Evolutionary conservation across 352 stramenopile species (phyloP).

Genomic region (Phytopythium ostracodes): DNA sequence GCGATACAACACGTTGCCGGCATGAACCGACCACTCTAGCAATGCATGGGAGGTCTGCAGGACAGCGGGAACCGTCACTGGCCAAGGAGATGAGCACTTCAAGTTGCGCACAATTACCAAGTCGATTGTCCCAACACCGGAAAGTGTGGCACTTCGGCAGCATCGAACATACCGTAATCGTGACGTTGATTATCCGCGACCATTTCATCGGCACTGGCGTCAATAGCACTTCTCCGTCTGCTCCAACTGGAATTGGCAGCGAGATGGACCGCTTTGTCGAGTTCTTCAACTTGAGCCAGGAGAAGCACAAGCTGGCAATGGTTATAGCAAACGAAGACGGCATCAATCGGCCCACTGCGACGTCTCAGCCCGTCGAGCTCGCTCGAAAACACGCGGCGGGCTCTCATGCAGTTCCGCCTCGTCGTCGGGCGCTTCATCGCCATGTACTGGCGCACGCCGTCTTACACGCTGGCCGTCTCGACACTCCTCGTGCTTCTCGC

Average conservation of each 20-base stretch:
- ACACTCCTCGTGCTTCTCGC: constrained; percentile 47
- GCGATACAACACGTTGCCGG: too few relatives aligned
- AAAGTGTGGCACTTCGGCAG: too few relatives aligned
- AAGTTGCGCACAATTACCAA: too few relatives aligned
- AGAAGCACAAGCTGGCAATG: constrained; percentile 19
- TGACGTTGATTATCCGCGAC: too few relatives aligned
- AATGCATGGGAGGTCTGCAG: neutral
- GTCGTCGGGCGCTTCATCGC: constrained; percentile 14
- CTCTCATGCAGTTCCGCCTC: constrained; percentile 13
- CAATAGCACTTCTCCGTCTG: too few relatives aligned
- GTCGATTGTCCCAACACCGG: too few relatives aligned
- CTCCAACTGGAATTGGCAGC: too few relatives aligned
- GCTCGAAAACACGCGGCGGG: constrained; percentile 15
- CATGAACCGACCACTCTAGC: too few relatives aligned
- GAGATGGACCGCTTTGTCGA: constrained; percentile 21
- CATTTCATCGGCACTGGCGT: constrained; percentile 38
- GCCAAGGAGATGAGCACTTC: neutral
- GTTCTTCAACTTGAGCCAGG: constrained; percentile 25
- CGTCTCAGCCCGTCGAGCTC: constrained; percentile 10
- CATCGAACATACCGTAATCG: too few relatives aligned
- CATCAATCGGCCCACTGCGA: neutral
- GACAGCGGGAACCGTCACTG: too few relatives aligned
- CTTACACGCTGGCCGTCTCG: constrained; percentile 70
- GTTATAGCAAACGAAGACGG: constrained; percentile 11
- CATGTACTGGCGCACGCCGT: constrained; percentile 48